These are phyloP conservation scores for Cystobasidium tubakii DNA, from an alignment of 768 basidiomycete species.

Conservation along the genomic window DNA sequence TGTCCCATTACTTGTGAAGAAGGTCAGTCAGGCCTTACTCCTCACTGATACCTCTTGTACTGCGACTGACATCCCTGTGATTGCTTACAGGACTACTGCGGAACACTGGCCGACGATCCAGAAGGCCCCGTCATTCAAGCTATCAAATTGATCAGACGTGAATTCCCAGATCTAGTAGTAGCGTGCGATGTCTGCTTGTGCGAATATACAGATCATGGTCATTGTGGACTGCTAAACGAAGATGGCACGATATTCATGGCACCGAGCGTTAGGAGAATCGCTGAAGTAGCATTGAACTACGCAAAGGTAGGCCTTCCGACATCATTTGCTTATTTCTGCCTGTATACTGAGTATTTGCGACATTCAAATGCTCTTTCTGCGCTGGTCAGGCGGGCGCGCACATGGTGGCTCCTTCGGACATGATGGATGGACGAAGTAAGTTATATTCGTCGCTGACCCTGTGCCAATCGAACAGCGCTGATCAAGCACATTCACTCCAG, in stretches of 20 bases:
- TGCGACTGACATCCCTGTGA: background rate
- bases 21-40: conserved; percentile 55
- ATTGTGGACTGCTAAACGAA: conserved; percentile 72
- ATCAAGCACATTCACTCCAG: background rate
- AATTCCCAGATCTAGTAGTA: conserved; percentile 81
- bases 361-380: background rate
- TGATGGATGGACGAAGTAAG: conserved; percentile 78
- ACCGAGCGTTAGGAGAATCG: conserved; percentile 78
- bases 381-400: conserved; percentile 76
- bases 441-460: background rate
- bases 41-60: background rate
- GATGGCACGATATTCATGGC: conserved; percentile 72
- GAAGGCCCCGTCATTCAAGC: conserved; percentile 88
- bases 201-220: conserved; percentile 97
- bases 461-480: background rate
- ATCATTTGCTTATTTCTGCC: background rate
- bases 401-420: conserved; percentile 96
- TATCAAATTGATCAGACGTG: conserved; percentile 66
- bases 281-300: conserved; percentile 84
- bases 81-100: conserved; percentile 63
- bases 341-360: too few species aligned
- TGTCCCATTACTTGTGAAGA: conserved; percentile 71
- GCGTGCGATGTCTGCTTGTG: conserved; percentile 97
- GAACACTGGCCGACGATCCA: conserved; percentile 83
- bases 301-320: conserved; percentile 53